These are phyloP conservation scores for Neopestalotiopsis sp. DNA, from an alignment of 2,329 filamentous ascomycete species.

Conservation along the genomic window DNA sequence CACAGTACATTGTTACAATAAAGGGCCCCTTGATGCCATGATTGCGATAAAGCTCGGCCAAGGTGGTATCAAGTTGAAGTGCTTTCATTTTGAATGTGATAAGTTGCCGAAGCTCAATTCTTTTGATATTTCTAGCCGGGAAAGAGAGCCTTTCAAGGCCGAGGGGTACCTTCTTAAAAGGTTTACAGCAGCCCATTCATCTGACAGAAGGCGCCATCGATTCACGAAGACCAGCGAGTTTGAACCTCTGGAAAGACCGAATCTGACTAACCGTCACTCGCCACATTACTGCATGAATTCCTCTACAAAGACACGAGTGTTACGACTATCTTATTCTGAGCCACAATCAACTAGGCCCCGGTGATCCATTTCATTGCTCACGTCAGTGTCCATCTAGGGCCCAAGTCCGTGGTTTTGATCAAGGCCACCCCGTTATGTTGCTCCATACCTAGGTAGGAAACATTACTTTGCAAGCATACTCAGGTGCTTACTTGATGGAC, in stretches of 20 bases:
- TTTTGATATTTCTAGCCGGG: not conserved
- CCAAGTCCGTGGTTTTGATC: not conserved
- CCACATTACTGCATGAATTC: not conserved
- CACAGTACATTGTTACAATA: constrained; percentile 30
- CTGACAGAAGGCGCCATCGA: not conserved
- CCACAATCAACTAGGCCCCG: constrained; percentile 16
- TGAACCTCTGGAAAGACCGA: not conserved
- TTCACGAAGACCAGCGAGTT: not conserved
- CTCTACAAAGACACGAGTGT: not conserved
- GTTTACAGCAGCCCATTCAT: not conserved
- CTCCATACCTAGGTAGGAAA: not conserved
- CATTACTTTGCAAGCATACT: no score
- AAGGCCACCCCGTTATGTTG: not conserved
- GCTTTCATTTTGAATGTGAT: not conserved
- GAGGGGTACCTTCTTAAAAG: not conserved
- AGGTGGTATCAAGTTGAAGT: constrained; percentile 26
- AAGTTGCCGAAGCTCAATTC: not conserved
- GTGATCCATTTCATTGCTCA: not conserved
- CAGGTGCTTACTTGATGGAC: no score
- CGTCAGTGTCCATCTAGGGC: not conserved
- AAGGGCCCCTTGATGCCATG: constrained; percentile 27
- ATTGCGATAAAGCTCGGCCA: constrained; percentile 27
- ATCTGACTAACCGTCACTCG: not conserved
- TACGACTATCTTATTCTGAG: constrained; percentile 31
- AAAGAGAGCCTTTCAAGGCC: not conserved